Base-by-base conservation (phyloP, 768 basidiomycete species). In the Suillus bovinus region DNA sequence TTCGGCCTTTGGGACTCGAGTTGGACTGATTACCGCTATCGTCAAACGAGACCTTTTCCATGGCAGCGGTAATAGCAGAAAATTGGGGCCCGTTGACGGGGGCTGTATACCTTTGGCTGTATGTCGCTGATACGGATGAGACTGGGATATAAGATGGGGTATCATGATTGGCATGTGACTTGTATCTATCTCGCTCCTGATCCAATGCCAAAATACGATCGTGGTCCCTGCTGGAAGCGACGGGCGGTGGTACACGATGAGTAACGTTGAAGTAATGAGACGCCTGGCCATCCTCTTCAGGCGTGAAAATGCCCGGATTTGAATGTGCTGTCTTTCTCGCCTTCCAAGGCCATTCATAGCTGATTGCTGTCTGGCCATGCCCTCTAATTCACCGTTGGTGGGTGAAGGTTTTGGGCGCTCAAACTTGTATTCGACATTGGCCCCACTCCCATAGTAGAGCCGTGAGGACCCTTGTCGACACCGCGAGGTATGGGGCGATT, bases 201-300 rank as follows among this genome's bases (percentile, higher is more conserved):
- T 72, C 74, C 4, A 57, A 59, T 0, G 63, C 56, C 17, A 68
- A 63, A 20, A 72, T 69, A 34, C 64, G 66, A 61, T 70, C 55
- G 31, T 64, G 65, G 50, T 76, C 75, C 20, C 70, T 63, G 24
- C 47, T 7, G 10, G 33, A 34, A 27, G 47, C 8, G 22, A 76
- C 74, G 49, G 78, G 77, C 31, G 77, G 77, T 0, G 79, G 70
- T 2, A 78, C 72, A 6, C 79, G 77, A 58, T 81, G 71, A 1
- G 79, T 79, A 34, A 82, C 73, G 11, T 74, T 71, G 60, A 76
- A 77, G 7, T 81, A 73, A 60, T 78, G 80, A 3, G 79, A 77
- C 39, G 75, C 68, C 11, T 77, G 68, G 0, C 71, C 71, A 44
- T 81, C 82, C 56, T 83, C 80, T 61, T 80, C 78, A 1, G 79